Evolutionary conservation across 2,329 filamentous ascomycete species (phyloP).

Genomic region (Fusarium brachygibbosum): DNA sequence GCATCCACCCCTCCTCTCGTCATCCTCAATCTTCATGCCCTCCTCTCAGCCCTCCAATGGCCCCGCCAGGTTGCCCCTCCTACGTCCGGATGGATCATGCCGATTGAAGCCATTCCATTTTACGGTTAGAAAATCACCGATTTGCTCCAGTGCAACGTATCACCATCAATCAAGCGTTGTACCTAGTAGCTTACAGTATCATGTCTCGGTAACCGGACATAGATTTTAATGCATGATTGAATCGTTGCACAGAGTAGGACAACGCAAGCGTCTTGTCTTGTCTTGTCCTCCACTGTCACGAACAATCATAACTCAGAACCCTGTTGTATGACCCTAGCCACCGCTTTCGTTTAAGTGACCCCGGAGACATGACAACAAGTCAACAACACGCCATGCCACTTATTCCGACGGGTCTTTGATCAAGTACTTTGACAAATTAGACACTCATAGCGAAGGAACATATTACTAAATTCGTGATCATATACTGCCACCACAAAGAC

Average conservation of each 20-base stretch:
- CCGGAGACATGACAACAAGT: background rate
- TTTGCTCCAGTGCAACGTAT: conserved; percentile 32
- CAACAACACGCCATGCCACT: background rate
- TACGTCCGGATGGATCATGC: conserved; percentile 38
- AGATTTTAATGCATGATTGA: conserved; percentile 21
- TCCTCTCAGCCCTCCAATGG: conserved; percentile 16
- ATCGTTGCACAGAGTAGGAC: conserved; percentile 28
- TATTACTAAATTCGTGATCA: background rate
- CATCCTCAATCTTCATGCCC: conserved; percentile 12
- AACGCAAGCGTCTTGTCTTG: conserved; percentile 1
- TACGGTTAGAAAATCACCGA: conserved; percentile 35
- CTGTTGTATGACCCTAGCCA: background rate
- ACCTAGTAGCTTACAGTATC: background rate
- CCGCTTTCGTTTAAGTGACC: conserved; percentile 14
- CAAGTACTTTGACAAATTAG: background rate
- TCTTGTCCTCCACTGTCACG: background rate
- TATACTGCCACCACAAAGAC: background rate
- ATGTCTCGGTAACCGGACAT: conserved; percentile 28
- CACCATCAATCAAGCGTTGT: conserved; percentile 7
- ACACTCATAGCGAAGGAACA: background rate
- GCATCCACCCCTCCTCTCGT: conserved; percentile 35
- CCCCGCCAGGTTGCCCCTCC: conserved; percentile 50
- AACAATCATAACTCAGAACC: background rate
- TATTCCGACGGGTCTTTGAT: background rate
- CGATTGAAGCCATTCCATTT: conserved; percentile 28